phyloP scores from a whole-genome alignment of 2,329 filamentous ascomycete species.

The Colletotrichum truncatum region DNA sequence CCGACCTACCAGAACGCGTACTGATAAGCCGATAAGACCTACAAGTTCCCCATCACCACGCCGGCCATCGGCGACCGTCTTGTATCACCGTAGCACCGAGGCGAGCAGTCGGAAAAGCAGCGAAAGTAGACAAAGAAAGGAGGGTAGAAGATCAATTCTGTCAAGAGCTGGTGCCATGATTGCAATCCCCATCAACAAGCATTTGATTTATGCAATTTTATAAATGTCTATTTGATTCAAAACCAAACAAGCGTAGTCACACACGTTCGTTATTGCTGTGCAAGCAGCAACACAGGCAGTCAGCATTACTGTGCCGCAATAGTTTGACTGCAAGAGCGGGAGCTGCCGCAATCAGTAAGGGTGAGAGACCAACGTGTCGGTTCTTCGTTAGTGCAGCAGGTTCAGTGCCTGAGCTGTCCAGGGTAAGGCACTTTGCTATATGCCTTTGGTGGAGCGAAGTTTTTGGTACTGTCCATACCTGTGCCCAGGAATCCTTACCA shows the following conservation, averaged over 20 bases:
- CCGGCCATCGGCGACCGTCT: conserved; percentile 23
- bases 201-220: too few relatives aligned
- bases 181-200: too few relatives aligned
- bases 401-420: neutral
- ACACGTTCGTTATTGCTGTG: too few relatives aligned
- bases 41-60: neutral
- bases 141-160: neutral
- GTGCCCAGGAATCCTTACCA: too few relatives aligned
- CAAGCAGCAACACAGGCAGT: neutral
- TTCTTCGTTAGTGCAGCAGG: neutral
- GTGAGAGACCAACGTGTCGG: neutral
- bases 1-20: conserved; percentile 17
- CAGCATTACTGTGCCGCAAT: neutral
- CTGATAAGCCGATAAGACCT: conserved; percentile 29
- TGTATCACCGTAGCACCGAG: conserved; percentile 28
- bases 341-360: neutral
- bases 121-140: neutral
- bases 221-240: too few relatives aligned
- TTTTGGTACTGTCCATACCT: too few relatives aligned
- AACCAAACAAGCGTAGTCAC: too few relatives aligned
- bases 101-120: conserved; percentile 12
- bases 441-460: too few relatives aligned
- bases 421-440: neutral
- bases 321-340: neutral
- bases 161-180: neutral